Evolutionary conservation across 176 grass and related monocot genomes (phyloP), one percentile per base, ranked within the genome.

Genomic region (Dendrocalamus sinicus): DNA sequence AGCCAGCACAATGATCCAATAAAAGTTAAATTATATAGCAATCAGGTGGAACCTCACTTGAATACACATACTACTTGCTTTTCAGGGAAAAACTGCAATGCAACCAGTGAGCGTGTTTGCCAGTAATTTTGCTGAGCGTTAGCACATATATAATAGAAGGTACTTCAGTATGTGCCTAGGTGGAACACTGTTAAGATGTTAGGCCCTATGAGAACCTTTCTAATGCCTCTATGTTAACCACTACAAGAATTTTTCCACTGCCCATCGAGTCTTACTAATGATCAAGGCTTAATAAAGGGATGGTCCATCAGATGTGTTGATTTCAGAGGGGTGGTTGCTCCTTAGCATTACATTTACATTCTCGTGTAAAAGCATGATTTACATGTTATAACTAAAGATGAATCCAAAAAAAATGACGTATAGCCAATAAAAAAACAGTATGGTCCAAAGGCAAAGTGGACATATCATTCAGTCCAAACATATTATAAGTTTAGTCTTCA

Each of bases 401-500:
- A 47, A 24, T 54, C 20, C 28, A 54, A 48, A 72, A 61, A 24
- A 24, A 9, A 72, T 59, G 47, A 78, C n/a, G 66, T 13, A 1
- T 77, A 16, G 60, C 15, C 10, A 35, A 70, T 75, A 69, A 73
- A 35, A 81, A 59, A 80, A 13, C 0, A 77, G 12, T 39, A 62
- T 63, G 62, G 35, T 63, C 62, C 17, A 64, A 77, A 70, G 45
- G 46, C 16, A 72, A 72, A 81, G 68, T 78, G 73, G 54, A 87
- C 6, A 26, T 59, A 69, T 4, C 17, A 8, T 35, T 45, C 66
- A 47, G 28, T 55, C 24, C 70, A 76, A 62, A 47, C 1, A 70
- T 40, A n/a, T 8, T 47, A 12, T 75, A 23, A 71, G 35, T 48
- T 28, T 75, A 61, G 70, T 9, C 35, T 76, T 39, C 0, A 15